Percentiles rank a stretch among this genome's conserved stretches.
phyloP scores from a whole-genome alignment of 2,329 filamentous ascomycete genomes.

The Camillea tinctor region DNA sequence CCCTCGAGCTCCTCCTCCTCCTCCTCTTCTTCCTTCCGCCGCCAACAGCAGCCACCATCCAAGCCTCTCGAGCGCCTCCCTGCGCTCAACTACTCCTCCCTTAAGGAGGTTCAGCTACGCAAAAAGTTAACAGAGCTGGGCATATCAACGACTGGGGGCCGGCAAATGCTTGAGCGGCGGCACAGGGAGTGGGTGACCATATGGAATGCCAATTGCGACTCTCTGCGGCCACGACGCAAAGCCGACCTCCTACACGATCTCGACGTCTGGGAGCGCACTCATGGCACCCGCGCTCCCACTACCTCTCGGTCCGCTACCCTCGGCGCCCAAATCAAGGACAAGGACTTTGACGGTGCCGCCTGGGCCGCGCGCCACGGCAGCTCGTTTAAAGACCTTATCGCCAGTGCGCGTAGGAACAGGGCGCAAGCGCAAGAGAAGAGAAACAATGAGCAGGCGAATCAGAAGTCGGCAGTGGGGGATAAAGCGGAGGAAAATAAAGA shows the following conservation, averaged over 20 bases:
- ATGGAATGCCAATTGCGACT: slow-evolving; percentile 97
- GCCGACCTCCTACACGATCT: slow-evolving; percentile 74
- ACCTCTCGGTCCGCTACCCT: slow-evolving; percentile 37
- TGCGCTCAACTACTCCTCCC: slow-evolving; percentile 78
- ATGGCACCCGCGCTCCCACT: slow-evolving; percentile 59
- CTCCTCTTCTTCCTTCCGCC: slow-evolving; percentile 5
- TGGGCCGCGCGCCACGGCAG: slow-evolving; percentile 72
- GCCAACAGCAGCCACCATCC: slow-evolving; percentile 21
- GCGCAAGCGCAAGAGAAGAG: slow-evolving; percentile 35
- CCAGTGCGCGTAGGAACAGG: slow-evolving; percentile 64
- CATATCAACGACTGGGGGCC: slow-evolving; percentile 68
- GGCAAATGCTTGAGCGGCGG: slow-evolving; percentile 69
- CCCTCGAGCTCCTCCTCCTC: slow-evolving; percentile 18
- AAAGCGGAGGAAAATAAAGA: slow-evolving; percentile 18
- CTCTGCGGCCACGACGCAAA: slow-evolving; percentile 68
- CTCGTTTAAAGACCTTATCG: slow-evolving; percentile 79
- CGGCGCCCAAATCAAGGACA: slow-evolving; percentile 67
- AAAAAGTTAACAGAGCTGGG: slow-evolving; percentile 82
- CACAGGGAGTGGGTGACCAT: slow-evolving; percentile 94
- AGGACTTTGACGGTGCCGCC: slow-evolving; percentile 79
- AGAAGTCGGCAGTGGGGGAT: neutral
- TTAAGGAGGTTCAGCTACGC: slow-evolving; percentile 75
- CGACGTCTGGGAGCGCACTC: slow-evolving; percentile 81
- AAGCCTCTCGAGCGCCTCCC: slow-evolving; percentile 65
- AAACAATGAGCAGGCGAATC: slow-evolving; percentile 4